Percentiles rank a stretch among this genome's conserved stretches.
Evolutionary conservation across 306 rosid species (phyloP).

Genomic region (Fragaria ananassa): DNA sequence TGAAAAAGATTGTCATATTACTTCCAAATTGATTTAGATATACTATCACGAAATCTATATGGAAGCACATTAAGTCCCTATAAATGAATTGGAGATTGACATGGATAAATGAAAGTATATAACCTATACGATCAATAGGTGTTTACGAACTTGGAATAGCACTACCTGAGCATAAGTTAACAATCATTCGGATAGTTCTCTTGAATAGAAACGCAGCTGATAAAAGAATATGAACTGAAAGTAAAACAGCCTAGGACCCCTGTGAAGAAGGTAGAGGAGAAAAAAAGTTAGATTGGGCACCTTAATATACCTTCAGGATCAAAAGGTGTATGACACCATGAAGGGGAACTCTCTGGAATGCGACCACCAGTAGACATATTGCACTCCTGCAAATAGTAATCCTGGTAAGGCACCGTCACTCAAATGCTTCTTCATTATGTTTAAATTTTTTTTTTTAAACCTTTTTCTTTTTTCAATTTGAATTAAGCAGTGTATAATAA

Average conservation of each 20-base stretch:
- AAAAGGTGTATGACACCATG: conserved; percentile 91
- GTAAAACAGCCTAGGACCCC: conserved; percentile 5
- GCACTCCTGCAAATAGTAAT: conserved; percentile 66
- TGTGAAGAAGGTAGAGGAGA: not conserved
- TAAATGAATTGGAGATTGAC: not conserved
- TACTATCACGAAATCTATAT: not conserved
- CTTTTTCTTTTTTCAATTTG: not conserved
- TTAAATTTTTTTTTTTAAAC: not conserved
- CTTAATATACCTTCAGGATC: conserved; percentile 97
- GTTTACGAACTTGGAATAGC: not conserved
- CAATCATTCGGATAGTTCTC: not conserved
- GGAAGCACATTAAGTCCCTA: not conserved
- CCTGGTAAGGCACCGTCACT: conserved; percentile 26
- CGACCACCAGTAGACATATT: conserved; percentile 47
- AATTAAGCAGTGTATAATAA: conserved; percentile 18
- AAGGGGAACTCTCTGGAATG: conserved; percentile 64
- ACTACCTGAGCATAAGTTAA: not conserved
- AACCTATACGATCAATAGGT: not conserved
- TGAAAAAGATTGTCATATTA: not conserved
- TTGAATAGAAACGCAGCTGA: not conserved
- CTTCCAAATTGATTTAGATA: not conserved
- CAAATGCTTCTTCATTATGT: not conserved
- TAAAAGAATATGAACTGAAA: not conserved
- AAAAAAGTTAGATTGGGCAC: conserved; percentile 40
- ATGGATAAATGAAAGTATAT: not conserved